Conservation (phyloP, 768 basidiomycete genomes). For the Collybia sordida region DNA sequence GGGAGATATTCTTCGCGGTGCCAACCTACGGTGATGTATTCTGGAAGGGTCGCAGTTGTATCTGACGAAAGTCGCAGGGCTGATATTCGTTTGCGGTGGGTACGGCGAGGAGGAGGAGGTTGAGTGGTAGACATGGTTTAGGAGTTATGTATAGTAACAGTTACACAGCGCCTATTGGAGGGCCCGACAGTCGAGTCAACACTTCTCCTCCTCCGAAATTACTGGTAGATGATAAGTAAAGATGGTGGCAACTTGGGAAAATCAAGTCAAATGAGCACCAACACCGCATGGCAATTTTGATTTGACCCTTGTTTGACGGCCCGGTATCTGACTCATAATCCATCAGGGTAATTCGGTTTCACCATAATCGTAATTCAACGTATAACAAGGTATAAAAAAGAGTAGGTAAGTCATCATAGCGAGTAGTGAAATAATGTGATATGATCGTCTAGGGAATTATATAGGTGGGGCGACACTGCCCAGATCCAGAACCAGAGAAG, state of each 20-base stretch:
- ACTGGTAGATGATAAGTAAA: neutral
- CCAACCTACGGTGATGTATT: conserved; percentile 42
- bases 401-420: too few species aligned
- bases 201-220: neutral
- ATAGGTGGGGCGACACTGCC: neutral
- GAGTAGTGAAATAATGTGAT: too few species aligned
- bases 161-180: conserved; percentile 11
- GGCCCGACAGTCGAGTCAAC: conserved; percentile 17
- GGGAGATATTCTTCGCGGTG: conserved; percentile 23
- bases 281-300: conserved; percentile 15
- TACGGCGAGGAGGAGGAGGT: conserved; percentile 6
- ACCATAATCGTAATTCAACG: neutral
- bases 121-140: neutral
- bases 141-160: conserved; percentile 8
- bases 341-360: neutral
- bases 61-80: conserved; percentile 62
- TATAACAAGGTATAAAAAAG: too few species aligned
- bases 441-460: too few species aligned
- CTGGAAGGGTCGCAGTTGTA: conserved; percentile 63
- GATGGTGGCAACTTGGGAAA: conserved; percentile 4
- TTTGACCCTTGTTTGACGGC: conserved; percentile 3
- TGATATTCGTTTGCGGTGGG: conserved; percentile 52
- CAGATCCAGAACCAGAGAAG: neutral
- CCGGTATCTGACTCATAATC: neutral
- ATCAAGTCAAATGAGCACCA: conserved; percentile 22